Base-by-base conservation (phyloP, 1,139 yeast genomes). In the Nakaseomyces uthaithaninus region DNA sequence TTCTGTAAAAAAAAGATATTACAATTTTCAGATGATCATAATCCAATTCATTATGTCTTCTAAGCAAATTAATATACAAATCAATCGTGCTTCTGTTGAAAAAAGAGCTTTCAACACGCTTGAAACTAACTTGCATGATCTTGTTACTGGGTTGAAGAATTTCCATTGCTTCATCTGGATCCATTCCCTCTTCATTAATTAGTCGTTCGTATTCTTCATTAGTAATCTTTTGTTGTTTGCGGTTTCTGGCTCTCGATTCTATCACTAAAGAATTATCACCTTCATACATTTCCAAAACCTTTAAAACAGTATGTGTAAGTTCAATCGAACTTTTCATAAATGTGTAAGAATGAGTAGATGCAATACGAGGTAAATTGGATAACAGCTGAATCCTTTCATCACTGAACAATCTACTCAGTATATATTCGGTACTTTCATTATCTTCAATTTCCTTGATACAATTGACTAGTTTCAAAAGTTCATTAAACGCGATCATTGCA, bases 1-100 rank as follows among this genome's bases (percentile, higher is more conserved):
- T 62, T 27, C 85, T 67, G 55, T 85, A 87, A 53, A 87, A 77
- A 55, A 77, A 89, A 1, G 80, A 68, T 22, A 91, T 57, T 16
- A 82, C 78, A 43, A 72, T 69, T 51, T 78, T 79, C 37, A 91
- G 66, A 42, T 80, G 80, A 10, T 65, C 69, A 39, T 73, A 75
- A 1, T 71, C 63, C 37, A 89, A 63, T 45, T 87, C 95, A 40
- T 67, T 68, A 54, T 68, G 86, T 46, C 80, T 68, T 26, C 59
- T 54, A 26, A 74, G 62, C 37, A 60, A 61, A 44, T 60, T 55
- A 16, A 70, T 57, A 41, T 63, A 64, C 0, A 65, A 57, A 33
- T 63, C 60, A 7, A 66, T 51, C 5, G 60, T 54, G 1, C 50
- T 48, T 27, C 68, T 72, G 36, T 66, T 62, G 22, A 67, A 53